Evolutionary conservation across 106 monocot species (phyloP).

Genomic region (Iris macrosiphon): DNA sequence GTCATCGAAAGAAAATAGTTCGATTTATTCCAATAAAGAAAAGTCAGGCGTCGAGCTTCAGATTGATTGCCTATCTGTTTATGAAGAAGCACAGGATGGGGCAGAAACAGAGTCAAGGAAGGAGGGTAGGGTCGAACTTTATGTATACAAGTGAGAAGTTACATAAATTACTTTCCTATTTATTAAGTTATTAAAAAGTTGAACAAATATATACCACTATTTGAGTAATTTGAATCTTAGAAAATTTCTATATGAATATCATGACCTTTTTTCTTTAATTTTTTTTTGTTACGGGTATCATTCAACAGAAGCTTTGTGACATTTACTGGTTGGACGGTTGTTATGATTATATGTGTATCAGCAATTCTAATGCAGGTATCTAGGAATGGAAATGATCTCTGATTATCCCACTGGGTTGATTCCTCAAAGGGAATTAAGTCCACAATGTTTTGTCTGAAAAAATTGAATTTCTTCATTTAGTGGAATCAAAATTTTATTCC

Average conservation of each 20-base stretch:
- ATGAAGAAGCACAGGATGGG: conserved; percentile 32
- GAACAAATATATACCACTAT: neutral
- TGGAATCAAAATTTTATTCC: neutral
- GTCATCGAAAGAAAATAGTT: conserved; percentile 11
- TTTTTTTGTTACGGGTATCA: neutral
- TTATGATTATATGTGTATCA: conserved; percentile 53
- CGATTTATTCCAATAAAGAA: conserved; percentile 15
- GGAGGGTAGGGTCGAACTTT: conserved; percentile 71
- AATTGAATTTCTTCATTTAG: neutral
- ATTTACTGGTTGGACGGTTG: conserved; percentile 57
- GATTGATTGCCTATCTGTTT: conserved; percentile 17
- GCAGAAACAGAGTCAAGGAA: conserved; percentile 54
- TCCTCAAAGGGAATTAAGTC: conserved; percentile 30
- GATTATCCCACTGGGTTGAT: conserved; percentile 98
- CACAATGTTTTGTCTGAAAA: conserved; percentile 81
- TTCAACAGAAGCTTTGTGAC: conserved; percentile 60
- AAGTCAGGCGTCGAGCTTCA: conserved; percentile 10
- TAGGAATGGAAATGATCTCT: conserved; percentile 96
- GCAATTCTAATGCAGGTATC: conserved; percentile 92
- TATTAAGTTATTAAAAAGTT: neutral
- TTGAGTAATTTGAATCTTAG: neutral
- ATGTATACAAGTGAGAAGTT: conserved; percentile 78
- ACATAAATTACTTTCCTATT: neutral
- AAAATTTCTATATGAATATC: conserved; percentile 1
- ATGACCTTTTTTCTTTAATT: neutral